Conservation (phyloP, 805 yeast genomes). For the Candida pini region DNA sequence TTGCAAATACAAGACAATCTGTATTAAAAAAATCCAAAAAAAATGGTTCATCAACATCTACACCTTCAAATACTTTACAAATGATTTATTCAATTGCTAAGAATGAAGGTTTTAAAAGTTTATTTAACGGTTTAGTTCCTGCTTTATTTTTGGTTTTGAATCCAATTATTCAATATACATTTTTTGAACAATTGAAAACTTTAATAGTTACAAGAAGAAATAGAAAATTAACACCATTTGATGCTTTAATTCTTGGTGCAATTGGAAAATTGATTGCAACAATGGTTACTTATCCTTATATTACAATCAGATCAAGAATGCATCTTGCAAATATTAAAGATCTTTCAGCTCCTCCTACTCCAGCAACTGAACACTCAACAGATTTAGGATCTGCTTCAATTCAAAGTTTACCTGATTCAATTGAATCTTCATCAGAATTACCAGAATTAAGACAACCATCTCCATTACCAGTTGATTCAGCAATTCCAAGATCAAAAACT, state of each 20-base stretch:
- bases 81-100: conserved; percentile 58
- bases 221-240: conserved; percentile 57
- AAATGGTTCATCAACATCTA: conserved; percentile 1
- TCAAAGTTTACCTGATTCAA: conserved; percentile 18
- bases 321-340: conserved; percentile 48
- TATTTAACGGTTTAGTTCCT: conserved; percentile 83
- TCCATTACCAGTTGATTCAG: conserved; percentile 4
- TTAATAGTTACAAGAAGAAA: conserved; percentile 46
- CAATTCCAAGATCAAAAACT: conserved; percentile 34
- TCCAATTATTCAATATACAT: conserved; percentile 89
- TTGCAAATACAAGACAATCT: conserved; percentile 86
- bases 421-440: conserved; percentile 15
- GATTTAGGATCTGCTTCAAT: conserved; percentile 12
- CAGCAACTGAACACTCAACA: too few relatives aligned
- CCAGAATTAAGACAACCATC: conserved; percentile 9
- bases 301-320: conserved; percentile 84
- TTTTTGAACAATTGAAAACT: conserved; percentile 81
- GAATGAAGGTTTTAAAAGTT: conserved; percentile 63
- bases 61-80: conserved; percentile 41
- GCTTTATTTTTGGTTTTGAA: conserved; percentile 81
- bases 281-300: conserved; percentile 81
- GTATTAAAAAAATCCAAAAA: conserved; percentile 35
- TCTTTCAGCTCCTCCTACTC: conserved; percentile 7
- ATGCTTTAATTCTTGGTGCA: conserved; percentile 86
- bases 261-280: conserved; percentile 89